A percentile compares a stretch with the other conserved stretches of the same genome.
Evolutionary conservation across 257 asterid genomes (phyloP).

Genomic region (Solanum neorickii): DNA sequence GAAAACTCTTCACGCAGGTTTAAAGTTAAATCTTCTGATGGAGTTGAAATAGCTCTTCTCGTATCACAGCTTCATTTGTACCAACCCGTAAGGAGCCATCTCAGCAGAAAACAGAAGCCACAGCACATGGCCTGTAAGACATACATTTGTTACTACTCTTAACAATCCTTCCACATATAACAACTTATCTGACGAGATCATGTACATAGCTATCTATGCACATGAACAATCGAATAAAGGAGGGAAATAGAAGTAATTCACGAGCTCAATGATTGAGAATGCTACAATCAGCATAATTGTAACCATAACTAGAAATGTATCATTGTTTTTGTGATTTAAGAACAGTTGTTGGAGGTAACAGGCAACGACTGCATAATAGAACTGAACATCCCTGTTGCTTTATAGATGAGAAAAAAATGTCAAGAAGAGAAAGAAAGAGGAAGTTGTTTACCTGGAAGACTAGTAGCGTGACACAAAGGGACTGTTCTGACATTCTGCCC

Average conservation of each 20-base stretch:
- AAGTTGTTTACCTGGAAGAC: conserved; percentile 59
- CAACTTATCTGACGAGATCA: background rate
- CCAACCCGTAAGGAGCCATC: conserved; percentile 92
- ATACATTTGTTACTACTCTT: background rate
- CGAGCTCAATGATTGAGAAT: background rate
- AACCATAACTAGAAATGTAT: background rate
- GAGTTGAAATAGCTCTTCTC: background rate
- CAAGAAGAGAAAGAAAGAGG: background rate
- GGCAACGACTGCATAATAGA: background rate
- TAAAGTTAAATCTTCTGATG: background rate
- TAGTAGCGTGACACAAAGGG: conserved; percentile 61
- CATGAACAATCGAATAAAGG: background rate
- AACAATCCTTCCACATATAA: background rate
- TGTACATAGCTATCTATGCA: background rate
- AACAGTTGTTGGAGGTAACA: background rate
- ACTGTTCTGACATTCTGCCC: conserved; percentile 66
- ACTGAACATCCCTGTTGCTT: background rate
- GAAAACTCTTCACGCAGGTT: background rate
- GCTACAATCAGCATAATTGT: background rate
- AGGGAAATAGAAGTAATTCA: background rate
- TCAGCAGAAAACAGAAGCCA: conserved; percentile 57
- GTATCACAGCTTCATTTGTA: conserved; percentile 40
- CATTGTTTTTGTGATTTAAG: background rate
- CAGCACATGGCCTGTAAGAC: conserved; percentile 63
- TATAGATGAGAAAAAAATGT: background rate